These are phyloP conservation scores for Phyllosticta citrichinensis DNA, from an alignment of 2,329 filamentous ascomycete genomes.

Conservation along the genomic window DNA sequence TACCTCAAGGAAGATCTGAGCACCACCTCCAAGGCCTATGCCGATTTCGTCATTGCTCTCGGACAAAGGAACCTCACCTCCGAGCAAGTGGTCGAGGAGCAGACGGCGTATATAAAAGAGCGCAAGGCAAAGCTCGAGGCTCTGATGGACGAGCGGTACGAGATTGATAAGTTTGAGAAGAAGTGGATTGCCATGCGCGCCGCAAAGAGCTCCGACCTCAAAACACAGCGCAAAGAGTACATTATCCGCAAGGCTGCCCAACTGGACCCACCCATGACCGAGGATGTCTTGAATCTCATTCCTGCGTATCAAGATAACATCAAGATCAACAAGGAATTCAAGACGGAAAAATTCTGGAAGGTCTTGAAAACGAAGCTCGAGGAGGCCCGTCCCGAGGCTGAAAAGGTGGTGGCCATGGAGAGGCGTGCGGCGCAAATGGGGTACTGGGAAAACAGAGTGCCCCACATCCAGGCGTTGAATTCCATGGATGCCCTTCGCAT, in stretches of 20 bases:
- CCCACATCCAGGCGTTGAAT: conserved; percentile 1
- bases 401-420: conserved; percentile 12
- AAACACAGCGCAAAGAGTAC: conserved; percentile 24
- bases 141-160: conserved; percentile 19
- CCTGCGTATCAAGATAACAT: conserved; percentile 29
- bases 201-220: conserved; percentile 22
- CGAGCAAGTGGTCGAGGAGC: conserved; percentile 15
- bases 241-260: conserved; percentile 28
- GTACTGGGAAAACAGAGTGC: conserved; percentile 9
- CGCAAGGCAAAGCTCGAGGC: conserved; percentile 1
- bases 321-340: conserved; percentile 26
- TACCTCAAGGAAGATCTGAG: conserved; percentile 8
- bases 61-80: neutral
- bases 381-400: conserved; percentile 16
- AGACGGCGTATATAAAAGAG: conserved; percentile 16
- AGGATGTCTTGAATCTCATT: conserved; percentile 26
- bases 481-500: conserved; percentile 1
- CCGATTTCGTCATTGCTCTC: neutral
- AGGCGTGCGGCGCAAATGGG: conserved; percentile 12
- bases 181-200: conserved; percentile 20
- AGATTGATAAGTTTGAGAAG: conserved; percentile 30
- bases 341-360: conserved; percentile 21
- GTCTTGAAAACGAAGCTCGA: conserved; percentile 18
- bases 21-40: neutral
- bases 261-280: conserved; percentile 27